Conservation (phyloP, 225 moss, liverwort and hornwort species). For the Pleurozium schreberi region DNA sequence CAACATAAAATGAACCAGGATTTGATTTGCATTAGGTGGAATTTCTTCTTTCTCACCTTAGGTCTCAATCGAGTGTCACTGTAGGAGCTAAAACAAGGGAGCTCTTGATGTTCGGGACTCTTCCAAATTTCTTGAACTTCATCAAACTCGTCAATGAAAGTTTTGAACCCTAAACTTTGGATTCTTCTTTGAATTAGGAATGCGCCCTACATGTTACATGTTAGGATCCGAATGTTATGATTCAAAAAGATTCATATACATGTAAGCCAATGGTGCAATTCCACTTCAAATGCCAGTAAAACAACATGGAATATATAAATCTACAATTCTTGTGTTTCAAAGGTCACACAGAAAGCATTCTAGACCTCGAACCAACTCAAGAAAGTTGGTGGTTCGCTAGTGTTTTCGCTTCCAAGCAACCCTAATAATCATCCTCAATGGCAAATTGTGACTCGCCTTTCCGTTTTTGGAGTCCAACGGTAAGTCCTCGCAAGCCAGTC, state of each 20-base stretch:
- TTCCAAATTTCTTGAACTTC: neutral
- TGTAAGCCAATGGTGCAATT: neutral
- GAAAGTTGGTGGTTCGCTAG: neutral
- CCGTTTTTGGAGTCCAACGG: neutral
- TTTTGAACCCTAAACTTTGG: neutral
- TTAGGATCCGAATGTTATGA: neutral
- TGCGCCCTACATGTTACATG: too few relatives aligned
- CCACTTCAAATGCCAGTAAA: neutral
- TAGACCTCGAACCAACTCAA: neutral
- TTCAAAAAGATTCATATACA: neutral
- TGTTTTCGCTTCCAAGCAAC: neutral
- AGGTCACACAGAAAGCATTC: neutral
- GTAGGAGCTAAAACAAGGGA: neutral
- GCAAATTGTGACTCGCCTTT: neutral
- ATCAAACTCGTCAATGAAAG: neutral
- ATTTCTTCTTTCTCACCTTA: neutral
- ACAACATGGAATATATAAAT: neutral
- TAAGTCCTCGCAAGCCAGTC: neutral
- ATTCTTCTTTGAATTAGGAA: neutral
- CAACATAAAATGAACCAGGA: neutral
- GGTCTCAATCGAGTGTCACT: neutral
- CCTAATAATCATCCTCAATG: neutral
- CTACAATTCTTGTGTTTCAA: neutral
- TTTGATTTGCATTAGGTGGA: too few relatives aligned
- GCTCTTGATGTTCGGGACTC: neutral